These are phyloP conservation scores for Cubamyces sp. DNA, from an alignment of 768 basidiomycete genomes.

Conservation along the genomic window DNA sequence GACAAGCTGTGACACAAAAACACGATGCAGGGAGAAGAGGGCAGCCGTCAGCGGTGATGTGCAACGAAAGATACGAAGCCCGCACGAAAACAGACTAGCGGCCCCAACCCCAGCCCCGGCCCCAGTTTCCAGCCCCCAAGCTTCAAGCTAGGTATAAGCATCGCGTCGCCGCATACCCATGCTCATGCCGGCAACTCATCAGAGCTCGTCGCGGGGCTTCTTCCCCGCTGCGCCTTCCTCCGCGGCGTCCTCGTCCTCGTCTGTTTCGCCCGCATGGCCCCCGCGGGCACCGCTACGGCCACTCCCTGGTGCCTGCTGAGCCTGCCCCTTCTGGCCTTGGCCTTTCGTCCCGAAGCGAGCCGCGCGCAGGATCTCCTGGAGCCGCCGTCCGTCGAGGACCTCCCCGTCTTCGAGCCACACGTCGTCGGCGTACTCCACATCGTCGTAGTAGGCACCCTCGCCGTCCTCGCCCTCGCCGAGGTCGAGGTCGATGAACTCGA, in stretches of 20 bases:
- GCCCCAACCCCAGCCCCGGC: too few species aligned
- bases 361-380: constrained; percentile 29
- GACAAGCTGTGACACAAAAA: too few species aligned
- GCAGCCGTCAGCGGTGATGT: too few species aligned
- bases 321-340: constrained; percentile 19
- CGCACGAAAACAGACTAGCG: too few species aligned
- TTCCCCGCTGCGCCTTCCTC: constrained; percentile 20
- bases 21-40: too few species aligned
- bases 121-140: too few species aligned
- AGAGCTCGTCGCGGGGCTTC: constrained; percentile 33
- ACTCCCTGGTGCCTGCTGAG: neutral
- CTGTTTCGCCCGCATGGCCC: neutral
- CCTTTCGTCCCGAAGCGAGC: constrained; percentile 25
- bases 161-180: neutral
- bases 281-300: too few species aligned
- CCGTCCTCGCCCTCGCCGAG: constrained; percentile 38
- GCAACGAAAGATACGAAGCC: too few species aligned
- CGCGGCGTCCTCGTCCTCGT: constrained; percentile 16
- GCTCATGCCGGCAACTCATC: neutral
- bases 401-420: constrained; percentile 50
- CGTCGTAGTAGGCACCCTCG: constrained; percentile 44
- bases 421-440: constrained; percentile 24
- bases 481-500: constrained; percentile 31
- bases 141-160: constrained; percentile 5
- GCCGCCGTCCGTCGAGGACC: constrained; percentile 26